Percentiles rank a stretch among this genome's conserved stretches.
These are phyloP conservation scores for Aspergillus affinis DNA, from an alignment of 495 filamentous ascomycete genomes.

Conservation along the genomic window DNA sequence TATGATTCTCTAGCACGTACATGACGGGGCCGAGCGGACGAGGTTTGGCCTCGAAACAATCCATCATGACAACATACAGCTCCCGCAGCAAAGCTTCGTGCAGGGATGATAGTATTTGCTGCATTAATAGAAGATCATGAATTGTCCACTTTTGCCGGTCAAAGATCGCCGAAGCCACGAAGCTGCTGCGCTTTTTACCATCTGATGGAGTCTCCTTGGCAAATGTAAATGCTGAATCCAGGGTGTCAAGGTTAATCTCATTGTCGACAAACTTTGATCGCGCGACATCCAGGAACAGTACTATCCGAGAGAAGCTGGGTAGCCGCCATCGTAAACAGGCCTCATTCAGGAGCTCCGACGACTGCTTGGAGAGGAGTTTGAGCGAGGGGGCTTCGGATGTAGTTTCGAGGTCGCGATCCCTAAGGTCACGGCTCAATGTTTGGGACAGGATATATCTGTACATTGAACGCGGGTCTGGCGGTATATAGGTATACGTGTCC, in stretches of 20 bases:
- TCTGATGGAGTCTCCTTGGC: constrained; percentile 65
- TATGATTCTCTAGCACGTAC: constrained; percentile 79
- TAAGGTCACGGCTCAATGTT: constrained; percentile 67
- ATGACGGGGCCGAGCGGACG: constrained; percentile 78
- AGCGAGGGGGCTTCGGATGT: constrained; percentile 54
- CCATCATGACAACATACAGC: constrained; percentile 79
- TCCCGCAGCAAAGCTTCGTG: constrained; percentile 85
- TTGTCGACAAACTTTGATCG: constrained; percentile 82
- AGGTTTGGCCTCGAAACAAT: constrained; percentile 82
- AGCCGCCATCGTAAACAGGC: constrained; percentile 87
- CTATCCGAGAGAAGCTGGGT: constrained; percentile 75
- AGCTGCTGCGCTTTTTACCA: constrained; percentile 56
- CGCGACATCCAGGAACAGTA: constrained; percentile 82
- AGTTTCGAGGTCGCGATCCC: constrained; percentile 54
- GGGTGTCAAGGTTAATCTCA: constrained; percentile 73
- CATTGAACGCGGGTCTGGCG: constrained; percentile 75
- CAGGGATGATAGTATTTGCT: constrained; percentile 68
- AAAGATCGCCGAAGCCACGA: constrained; percentile 46
- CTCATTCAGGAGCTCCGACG: constrained; percentile 79
- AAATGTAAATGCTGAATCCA: constrained; percentile 80
- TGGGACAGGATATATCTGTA: constrained; percentile 77
- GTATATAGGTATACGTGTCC: constrained; percentile 81
- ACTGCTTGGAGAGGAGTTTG: constrained; percentile 76
- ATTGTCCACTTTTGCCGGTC: constrained; percentile 76
- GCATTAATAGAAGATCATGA: constrained; percentile 72